These are phyloP conservation scores for Botryotinia narcissicola DNA, from an alignment of 2,329 filamentous ascomycete species.

Conservation along the genomic window DNA sequence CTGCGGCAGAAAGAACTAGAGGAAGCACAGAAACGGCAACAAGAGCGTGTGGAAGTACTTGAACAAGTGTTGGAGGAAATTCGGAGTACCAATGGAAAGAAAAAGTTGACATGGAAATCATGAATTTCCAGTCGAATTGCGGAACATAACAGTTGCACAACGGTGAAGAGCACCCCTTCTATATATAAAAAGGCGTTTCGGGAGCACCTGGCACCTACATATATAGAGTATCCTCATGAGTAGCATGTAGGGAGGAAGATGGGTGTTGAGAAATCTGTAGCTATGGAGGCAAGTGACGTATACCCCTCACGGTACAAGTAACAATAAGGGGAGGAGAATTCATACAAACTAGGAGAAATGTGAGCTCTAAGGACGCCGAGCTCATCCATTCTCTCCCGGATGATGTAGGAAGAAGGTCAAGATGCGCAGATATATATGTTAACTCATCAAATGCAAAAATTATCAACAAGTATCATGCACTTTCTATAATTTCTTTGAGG, in stretches of 20 bases:
- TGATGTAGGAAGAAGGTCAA: neutral
- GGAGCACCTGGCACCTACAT: neutral
- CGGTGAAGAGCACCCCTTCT: neutral
- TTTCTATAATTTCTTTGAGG: neutral
- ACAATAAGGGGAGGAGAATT: neutral
- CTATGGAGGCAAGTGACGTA: neutral
- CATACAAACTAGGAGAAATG: neutral
- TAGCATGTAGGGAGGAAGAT: neutral
- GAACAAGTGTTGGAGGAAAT: conserved; percentile 38
- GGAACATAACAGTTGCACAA: neutral
- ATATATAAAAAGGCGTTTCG: neutral
- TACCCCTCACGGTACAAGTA: neutral
- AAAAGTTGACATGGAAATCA: conserved; percentile 27
- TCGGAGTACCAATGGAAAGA: conserved; percentile 31
- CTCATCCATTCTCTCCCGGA: neutral
- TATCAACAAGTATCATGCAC: neutral
- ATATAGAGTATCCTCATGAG: neutral
- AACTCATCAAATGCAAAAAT: neutral
- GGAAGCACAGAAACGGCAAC: conserved; percentile 43
- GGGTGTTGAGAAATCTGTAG: neutral
- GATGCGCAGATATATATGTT: neutral
- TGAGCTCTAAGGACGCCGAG: neutral
- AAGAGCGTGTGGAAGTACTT: conserved; percentile 35
- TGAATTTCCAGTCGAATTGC: neutral
- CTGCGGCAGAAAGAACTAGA: conserved; percentile 53